Conservation (phyloP, 2,329 filamentous ascomycete species). For the Curvularia eragrostidis region DNA sequence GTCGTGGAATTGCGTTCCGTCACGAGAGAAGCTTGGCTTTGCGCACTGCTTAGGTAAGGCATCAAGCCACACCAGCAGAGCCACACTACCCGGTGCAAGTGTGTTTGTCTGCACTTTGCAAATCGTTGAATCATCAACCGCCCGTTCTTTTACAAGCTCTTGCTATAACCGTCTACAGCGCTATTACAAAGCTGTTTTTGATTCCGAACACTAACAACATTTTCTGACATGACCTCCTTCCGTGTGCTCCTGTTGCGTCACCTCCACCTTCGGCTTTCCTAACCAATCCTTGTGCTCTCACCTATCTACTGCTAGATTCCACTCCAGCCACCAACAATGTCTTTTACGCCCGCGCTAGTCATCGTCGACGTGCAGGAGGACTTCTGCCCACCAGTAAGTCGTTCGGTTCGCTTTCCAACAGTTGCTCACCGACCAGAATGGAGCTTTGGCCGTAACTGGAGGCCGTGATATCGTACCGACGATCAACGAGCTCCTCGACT, state of each 20-base stretch:
- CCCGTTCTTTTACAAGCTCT: conserved; percentile 4
- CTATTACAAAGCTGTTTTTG: conserved; percentile 12
- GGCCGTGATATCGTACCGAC: conserved; percentile 73
- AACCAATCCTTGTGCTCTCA: not conserved
- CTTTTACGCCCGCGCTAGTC: conserved; percentile 64
- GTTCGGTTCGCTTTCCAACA: not conserved
- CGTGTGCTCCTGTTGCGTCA: not conserved
- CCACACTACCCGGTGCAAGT: not conserved
- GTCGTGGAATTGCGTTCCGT: conserved; percentile 35
- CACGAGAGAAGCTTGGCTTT: conserved; percentile 29
- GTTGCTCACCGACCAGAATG: conserved; percentile 64
- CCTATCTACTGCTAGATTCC: not conserved
- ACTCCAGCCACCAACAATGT: conserved; percentile 21
- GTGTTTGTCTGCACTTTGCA: not conserved
- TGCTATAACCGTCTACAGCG: conserved; percentile 7
- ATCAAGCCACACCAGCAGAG: conserved; percentile 14
- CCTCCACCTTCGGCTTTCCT: not conserved
- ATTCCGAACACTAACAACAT: conserved; percentile 8
- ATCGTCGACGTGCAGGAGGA: conserved; percentile 93
- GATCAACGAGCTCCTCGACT: conserved; percentile 76
- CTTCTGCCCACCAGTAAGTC: conserved; percentile 84
- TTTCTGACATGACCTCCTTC: not conserved
- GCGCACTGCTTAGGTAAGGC: conserved; percentile 27
- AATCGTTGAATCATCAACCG: conserved; percentile 14
- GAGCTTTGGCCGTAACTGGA: conserved; percentile 79